These are phyloP conservation scores for Polytrichum commune DNA, from an alignment of 225 moss, liverwort and hornwort species.

Conservation along the genomic window DNA sequence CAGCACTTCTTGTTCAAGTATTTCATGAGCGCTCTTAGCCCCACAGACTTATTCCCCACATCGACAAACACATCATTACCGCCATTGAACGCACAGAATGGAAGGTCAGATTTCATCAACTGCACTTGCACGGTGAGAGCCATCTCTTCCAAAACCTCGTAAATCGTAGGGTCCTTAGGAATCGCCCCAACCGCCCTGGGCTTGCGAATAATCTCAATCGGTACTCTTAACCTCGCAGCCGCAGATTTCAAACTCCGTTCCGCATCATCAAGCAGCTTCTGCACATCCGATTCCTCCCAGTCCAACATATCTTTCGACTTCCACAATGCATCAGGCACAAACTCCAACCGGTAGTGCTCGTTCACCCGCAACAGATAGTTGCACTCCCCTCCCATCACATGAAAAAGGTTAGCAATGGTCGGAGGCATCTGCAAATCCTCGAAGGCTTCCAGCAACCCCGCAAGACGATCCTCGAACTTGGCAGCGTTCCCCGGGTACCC, in stretches of 20 bases:
- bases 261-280: slow-evolving; percentile 69
- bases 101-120: slow-evolving; percentile 63
- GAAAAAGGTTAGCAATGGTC: slow-evolving; percentile 54
- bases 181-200: slow-evolving; percentile 86
- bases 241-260: slow-evolving; percentile 65
- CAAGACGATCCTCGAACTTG: slow-evolving; percentile 64
- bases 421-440: slow-evolving; percentile 57
- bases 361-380: slow-evolving; percentile 82
- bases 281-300: slow-evolving; percentile 65
- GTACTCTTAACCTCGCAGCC: slow-evolving; percentile 64
- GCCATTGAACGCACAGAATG: slow-evolving; percentile 92
- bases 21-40: slow-evolving; percentile 78
- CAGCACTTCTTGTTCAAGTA: slow-evolving; percentile 52
- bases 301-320: slow-evolving; percentile 72
- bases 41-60: slow-evolving; percentile 84
- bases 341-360: slow-evolving; percentile 66
- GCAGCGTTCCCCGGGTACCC: slow-evolving; percentile 79
- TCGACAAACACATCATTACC: slow-evolving; percentile 73
- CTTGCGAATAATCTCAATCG: slow-evolving; percentile 74
- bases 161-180: slow-evolving; percentile 66
- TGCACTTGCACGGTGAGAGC: slow-evolving; percentile 87
- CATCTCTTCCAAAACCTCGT: slow-evolving; percentile 92
- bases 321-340: slow-evolving; percentile 74
- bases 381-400: slow-evolving; percentile 84
- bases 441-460: slow-evolving; percentile 85